Evolutionary conservation across 148 eudicot genomes (phyloP).

Genomic region (Silene uniflora): DNA sequence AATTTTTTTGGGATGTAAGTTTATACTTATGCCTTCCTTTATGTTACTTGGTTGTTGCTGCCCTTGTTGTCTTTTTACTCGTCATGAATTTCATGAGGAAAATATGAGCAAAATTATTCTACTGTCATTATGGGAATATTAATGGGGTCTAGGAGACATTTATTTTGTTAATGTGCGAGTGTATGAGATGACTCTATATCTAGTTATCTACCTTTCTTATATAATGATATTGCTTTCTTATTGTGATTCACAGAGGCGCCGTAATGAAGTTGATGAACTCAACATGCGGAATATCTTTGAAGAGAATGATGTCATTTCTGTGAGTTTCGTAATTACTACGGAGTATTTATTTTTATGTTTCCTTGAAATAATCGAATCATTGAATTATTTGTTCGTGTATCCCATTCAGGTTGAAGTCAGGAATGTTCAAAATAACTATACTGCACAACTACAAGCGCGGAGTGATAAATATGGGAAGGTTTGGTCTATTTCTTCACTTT

Average conservation of each 20-base stretch:
- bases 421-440: constrained; percentile 78
- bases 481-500: neutral
- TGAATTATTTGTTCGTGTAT: neutral
- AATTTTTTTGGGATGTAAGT: too few species aligned
- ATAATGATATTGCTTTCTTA: neutral
- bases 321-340: constrained; percentile 33
- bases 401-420: constrained; percentile 78
- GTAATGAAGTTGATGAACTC: constrained; percentile 86
- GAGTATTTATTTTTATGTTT: neutral
- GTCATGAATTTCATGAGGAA: neutral
- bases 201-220: neutral
- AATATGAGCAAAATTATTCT: neutral
- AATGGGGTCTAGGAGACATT: neutral
- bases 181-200: neutral
- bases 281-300: constrained; percentile 88
- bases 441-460: constrained; percentile 85
- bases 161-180: neutral
- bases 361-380: neutral
- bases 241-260: constrained; percentile 63
- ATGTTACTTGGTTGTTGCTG: too few species aligned
- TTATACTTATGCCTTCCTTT: too few species aligned
- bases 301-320: constrained; percentile 88
- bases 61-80: neutral
- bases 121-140: neutral
- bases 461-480: constrained; percentile 99